Evolutionary conservation across 768 basidiomycete genomes (phyloP), one percentile per base, ranked within the genome.

Genomic region (Inosperma sp.): DNA sequence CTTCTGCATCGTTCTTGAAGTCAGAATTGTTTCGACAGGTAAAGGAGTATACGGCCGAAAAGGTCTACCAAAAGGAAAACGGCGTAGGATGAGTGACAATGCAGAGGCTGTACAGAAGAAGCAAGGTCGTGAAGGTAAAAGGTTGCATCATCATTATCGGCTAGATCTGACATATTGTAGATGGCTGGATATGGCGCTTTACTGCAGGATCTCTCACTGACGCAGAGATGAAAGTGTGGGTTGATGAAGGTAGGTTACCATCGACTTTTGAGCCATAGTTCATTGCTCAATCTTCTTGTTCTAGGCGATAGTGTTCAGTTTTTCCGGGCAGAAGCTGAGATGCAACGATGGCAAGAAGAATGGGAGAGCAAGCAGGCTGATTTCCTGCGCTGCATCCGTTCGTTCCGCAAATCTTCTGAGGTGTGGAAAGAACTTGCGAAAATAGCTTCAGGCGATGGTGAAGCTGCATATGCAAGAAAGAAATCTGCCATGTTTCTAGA

Each of bases 311-410:
- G 59, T 9, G 65, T 66, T 2, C 62, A 63, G 31, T 66, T 60
- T 60, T 66, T 65, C 47, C 54, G 61, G 5, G 63, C 62, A 4
- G 59, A 62, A 33, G 63, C 65, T 0, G 63, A 66, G 27, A 63
- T 63, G 62, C 42, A 57, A 7, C 52, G 63, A 3, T 65, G 61
- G 62, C 59, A 55, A 37, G 65, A 66, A 25, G 58, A 66, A 34
- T 53, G 55, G 45, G 62, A 64, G 33, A 43, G 49, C 5, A 57
- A 57, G 30, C 59, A 60, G 4, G 58, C 55, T 3, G 61, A 65
- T 0, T 62, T 61, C 42, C 35, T 59, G n/a, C 58, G 60, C 3
- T 60, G 55, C 34, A 59, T 58, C 22, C 49, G 48, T 7, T 31
- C 33, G 30, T 63, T 59, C 17, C 25, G 31, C 7, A 55, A 26